Evolutionary conservation across 257 asterid species (phyloP).

Genomic region (Phtheirospermum japonicum): DNA sequence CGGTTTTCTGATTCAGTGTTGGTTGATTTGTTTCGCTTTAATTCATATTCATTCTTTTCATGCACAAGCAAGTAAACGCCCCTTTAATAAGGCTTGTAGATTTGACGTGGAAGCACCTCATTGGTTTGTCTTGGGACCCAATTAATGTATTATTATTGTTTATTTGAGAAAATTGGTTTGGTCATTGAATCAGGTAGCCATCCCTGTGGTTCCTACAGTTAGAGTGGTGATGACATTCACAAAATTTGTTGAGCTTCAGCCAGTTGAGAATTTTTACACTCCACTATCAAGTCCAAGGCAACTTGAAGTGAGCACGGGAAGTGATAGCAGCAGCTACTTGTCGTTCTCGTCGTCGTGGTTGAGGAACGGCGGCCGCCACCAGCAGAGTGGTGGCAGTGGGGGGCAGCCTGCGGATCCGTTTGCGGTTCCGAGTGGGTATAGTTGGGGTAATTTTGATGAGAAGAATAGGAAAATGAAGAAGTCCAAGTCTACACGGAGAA

Average conservation of each 20-base stretch:
- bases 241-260: slow-evolving; percentile 72
- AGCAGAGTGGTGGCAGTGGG: slow-evolving; percentile 25
- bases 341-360: slow-evolving; percentile 51
- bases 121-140: no score
- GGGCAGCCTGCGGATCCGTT: slow-evolving; percentile 54
- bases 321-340: slow-evolving; percentile 27
- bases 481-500: slow-evolving; percentile 39
- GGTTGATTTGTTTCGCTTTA: slow-evolving; percentile 32
- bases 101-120: no score
- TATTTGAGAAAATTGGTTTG: no score
- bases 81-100: no score
- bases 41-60: no score
- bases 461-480: slow-evolving; percentile 54
- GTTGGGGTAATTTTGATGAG: slow-evolving; percentile 66
- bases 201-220: slow-evolving; percentile 96
- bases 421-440: slow-evolving; percentile 64
- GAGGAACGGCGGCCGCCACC: slow-evolving; percentile 37
- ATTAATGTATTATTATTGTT: no score
- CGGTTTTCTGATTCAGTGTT: slow-evolving; percentile 35
- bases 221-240: slow-evolving; percentile 89
- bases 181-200: slow-evolving; percentile 63
- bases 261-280: slow-evolving; percentile 72
- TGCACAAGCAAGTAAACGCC: no score
- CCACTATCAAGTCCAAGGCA: slow-evolving; percentile 79
- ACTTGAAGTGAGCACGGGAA: slow-evolving; percentile 33